Conservation (phyloP, 2,329 filamentous ascomycete genomes). For the Cytospora mali region DNA sequence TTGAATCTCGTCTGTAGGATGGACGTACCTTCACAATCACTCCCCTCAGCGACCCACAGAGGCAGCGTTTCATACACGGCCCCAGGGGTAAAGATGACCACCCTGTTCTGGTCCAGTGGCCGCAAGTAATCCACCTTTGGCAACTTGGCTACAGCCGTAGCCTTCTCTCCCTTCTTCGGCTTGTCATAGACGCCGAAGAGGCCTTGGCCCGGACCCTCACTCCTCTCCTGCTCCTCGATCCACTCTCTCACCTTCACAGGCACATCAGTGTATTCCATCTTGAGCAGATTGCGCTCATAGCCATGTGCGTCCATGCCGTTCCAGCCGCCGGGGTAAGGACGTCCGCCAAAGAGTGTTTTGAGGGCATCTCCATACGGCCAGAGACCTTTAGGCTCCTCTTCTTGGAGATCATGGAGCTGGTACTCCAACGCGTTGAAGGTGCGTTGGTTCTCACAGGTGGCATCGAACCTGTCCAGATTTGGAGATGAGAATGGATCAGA, state of each 20-base stretch:
- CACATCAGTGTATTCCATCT: conserved; percentile 49
- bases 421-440: conserved; percentile 46
- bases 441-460: conserved; percentile 39
- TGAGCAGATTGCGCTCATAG: conserved; percentile 49
- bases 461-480: conserved; percentile 36
- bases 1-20: not conserved
- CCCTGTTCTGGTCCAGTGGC: conserved; percentile 38
- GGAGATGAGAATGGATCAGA: conserved; percentile 42
- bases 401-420: conserved; percentile 47
- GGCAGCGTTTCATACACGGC: conserved; percentile 53
- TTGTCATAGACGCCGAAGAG: conserved; percentile 47
- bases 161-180: conserved; percentile 39
- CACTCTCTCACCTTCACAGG: conserved; percentile 49
- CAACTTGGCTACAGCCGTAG: conserved; percentile 42
- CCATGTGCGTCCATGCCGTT: conserved; percentile 55
- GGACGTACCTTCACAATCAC: conserved; percentile 44
- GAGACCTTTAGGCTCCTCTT: conserved; percentile 43
- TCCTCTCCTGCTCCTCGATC: conserved; percentile 48
- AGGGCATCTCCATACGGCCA: conserved; percentile 44
- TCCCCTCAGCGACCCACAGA: conserved; percentile 50
- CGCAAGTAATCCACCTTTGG: conserved; percentile 34
- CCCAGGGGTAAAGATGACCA: conserved; percentile 56
- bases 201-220: conserved; percentile 39
- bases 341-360: conserved; percentile 43
- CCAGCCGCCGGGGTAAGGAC: conserved; percentile 56